Evolutionary conservation across 148 eudicot species (phyloP).

Genomic region (Cornus florida): DNA sequence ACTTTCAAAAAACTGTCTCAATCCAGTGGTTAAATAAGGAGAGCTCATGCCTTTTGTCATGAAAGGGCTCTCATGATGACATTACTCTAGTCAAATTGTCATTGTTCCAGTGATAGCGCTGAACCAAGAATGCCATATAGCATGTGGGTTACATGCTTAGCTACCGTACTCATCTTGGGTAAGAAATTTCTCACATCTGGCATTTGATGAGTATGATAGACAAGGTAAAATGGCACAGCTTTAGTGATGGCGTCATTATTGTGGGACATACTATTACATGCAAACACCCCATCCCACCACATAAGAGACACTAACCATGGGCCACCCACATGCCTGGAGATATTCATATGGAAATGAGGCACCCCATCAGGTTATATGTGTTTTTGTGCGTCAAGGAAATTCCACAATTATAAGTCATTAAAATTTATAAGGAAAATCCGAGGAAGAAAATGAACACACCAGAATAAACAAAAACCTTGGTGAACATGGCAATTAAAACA

Average conservation of each 20-base stretch:
- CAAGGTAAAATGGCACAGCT: no score
- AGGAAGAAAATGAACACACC: neutral
- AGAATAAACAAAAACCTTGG: neutral
- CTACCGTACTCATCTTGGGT: neutral
- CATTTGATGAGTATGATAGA: no score
- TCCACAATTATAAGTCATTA: no score
- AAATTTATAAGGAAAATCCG: no score
- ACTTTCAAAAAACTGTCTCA: no score
- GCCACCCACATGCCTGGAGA: neutral
- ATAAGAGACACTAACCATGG: neutral
- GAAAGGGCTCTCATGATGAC: no score
- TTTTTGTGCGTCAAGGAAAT: neutral
- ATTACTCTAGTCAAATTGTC: neutral
- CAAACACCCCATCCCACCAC: neutral
- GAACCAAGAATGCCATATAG: neutral
- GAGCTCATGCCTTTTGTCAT: no score
- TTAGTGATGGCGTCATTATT: no score
- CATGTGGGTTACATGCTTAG: neutral
- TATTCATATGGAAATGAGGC: neutral
- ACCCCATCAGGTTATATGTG: neutral
- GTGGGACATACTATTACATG: neutral
- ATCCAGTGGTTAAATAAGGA: no score
- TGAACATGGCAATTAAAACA: neutral
- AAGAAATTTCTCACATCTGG: neutral
- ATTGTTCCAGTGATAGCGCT: neutral